phyloP scores from a whole-genome alignment of 257 asterid species.

The Gentiana dahurica region DNA sequence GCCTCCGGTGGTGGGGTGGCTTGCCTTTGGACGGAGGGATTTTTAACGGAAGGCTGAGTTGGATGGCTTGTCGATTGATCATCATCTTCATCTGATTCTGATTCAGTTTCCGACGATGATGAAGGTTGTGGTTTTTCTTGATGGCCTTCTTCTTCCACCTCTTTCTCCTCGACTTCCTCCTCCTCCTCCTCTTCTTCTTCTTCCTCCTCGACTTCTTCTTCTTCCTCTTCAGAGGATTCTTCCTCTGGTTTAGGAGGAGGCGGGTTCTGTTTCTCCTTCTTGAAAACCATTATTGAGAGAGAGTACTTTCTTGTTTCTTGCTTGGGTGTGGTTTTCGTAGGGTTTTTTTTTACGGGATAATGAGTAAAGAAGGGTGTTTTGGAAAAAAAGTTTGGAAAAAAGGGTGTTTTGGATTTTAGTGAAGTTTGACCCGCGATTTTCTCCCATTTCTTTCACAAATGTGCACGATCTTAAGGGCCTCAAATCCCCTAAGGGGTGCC shows the following conservation, averaged over 20 bases:
- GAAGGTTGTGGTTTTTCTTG: conserved; percentile 1
- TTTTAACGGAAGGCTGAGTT: not conserved
- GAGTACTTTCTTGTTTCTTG: not conserved
- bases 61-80: not conserved
- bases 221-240: conserved; percentile 2
- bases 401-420: too few relatives aligned
- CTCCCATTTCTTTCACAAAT: too few relatives aligned
- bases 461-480: too few relatives aligned
- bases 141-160: conserved; percentile 5
- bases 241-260: conserved; percentile 16
- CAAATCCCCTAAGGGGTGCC: too few relatives aligned
- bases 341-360: too few relatives aligned
- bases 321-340: too few relatives aligned
- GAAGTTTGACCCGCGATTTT: too few relatives aligned
- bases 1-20: too few relatives aligned
- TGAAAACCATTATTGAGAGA: conserved; percentile 13
- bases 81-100: conserved; percentile 9
- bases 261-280: conserved; percentile 7
- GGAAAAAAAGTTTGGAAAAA: too few relatives aligned
- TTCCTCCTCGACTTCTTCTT: conserved; percentile 12
- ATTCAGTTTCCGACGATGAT: conserved; percentile 9
- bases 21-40: not conserved
- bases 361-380: too few relatives aligned
- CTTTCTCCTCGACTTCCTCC: not conserved
- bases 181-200: conserved; percentile 5